Evolutionary conservation across 2,329 filamentous ascomycete species (phyloP), one percentile per base, ranked within the genome.

Genomic region (Myriosclerotinia duriaeana): DNA sequence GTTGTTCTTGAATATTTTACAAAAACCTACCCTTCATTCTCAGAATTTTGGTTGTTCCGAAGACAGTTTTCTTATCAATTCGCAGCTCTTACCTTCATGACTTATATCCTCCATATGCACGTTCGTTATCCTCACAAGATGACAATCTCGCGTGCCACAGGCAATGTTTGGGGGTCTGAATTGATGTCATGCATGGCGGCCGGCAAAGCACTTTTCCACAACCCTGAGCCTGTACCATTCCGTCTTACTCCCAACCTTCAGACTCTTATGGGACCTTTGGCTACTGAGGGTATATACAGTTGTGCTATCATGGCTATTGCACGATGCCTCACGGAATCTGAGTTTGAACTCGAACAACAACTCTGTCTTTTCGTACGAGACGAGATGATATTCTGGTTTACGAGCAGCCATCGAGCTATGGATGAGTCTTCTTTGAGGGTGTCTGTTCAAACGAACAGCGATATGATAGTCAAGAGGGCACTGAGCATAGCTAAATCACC

Each of bases 11-110:
- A 96, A 71, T 97, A 94, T 81, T 97, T 97, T 85, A 91, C 93
- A 76, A 83, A 85, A 71, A 91, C 88, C 6, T 98, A 95, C 79
- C 90, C 93, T 40, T 89, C 91, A 70, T 99, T 92, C 78, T 87
- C 91, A 55, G 93, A 97, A 74, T 97, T 98, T 83, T 99, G 94
- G 93, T 86, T 99, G 67, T 99, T 99, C 91, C 91, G 95, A 67
- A 89, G 93, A 67, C 93, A 97, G 71, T 97, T 99, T 80, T 91
- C 92, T 30, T 97, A 98, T 81, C 95, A 99, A 79, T 89, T 97
- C 69, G 94, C 95, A 26, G 88, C 93, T 1, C 85, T 98, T 70
- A 97, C 95, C 0, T 99, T 99, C 80, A 97, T 99, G 90, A 98
- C 95, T 5, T 99, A 98, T 77, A 90, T 97, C 67, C 89, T 99